These are phyloP conservation scores for Sabuloglossum arenarium DNA, from an alignment of 495 filamentous ascomycete genomes.

Conservation along the genomic window DNA sequence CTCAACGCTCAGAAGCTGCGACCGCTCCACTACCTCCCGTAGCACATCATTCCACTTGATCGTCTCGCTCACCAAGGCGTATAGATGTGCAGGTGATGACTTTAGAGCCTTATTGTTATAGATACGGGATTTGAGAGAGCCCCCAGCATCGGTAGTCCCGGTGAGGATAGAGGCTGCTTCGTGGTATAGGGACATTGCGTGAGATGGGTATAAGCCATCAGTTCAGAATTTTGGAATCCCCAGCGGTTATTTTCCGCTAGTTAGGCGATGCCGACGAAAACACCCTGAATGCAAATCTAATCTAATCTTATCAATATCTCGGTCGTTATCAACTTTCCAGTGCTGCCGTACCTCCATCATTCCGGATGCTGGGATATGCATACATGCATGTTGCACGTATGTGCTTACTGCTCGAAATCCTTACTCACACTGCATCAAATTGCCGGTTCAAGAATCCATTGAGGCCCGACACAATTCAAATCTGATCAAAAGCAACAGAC, in stretches of 20 bases:
- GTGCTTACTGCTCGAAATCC: no score
- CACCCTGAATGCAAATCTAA: neutral
- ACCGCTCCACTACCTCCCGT: conserved; percentile 63
- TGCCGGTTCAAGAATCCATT: no score
- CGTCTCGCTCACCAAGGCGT: conserved; percentile 64
- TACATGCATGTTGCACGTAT: no score
- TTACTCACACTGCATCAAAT: no score
- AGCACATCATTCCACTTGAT: conserved; percentile 78
- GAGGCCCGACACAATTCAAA: no score
- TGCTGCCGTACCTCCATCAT: no score
- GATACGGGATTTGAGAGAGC: conserved; percentile 65
- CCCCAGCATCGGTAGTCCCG: conserved; percentile 33
- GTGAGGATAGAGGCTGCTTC: conserved; percentile 61
- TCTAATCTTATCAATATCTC: no score
- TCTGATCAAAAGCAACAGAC: no score
- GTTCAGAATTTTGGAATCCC: no score
- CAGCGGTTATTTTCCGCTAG: neutral
- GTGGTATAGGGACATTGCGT: conserved; percentile 78
- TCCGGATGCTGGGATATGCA: no score
- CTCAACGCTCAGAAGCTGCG: conserved; percentile 49
- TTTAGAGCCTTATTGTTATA: conserved; percentile 51
- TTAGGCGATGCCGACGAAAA: neutral
- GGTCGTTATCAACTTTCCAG: neutral
- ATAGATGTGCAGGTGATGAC: conserved; percentile 60
- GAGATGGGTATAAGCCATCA: no score